A percentile compares a stretch with the other conserved stretches of the same genome.
Evolutionary conservation across 164 flowering plant species (phyloP).

Genomic region (Macadamia tetraphylla): DNA sequence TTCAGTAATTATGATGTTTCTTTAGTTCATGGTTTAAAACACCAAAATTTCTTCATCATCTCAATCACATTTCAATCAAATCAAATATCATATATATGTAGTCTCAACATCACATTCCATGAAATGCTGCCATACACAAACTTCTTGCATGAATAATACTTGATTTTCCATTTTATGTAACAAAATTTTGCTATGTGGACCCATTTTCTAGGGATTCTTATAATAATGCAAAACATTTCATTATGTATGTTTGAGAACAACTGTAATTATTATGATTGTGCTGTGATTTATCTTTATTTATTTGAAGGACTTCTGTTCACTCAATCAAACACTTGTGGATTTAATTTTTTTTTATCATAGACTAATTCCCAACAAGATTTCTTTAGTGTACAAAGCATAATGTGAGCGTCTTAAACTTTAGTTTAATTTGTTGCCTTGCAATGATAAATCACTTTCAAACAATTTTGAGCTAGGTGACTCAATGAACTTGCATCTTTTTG

Average conservation of each 20-base stretch:
- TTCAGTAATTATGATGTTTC: background rate
- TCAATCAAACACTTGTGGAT: background rate
- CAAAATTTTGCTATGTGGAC: background rate
- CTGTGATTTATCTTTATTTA: background rate
- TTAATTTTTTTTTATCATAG: background rate
- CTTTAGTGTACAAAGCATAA: background rate
- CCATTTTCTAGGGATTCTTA: background rate
- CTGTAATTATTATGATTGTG: background rate
- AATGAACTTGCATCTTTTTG: background rate
- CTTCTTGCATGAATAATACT: background rate
- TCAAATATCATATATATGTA: background rate
- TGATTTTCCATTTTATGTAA: background rate
- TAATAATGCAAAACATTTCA: background rate
- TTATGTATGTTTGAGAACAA: background rate
- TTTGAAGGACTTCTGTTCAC: background rate
- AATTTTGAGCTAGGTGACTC: background rate
- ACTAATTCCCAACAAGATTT: background rate
- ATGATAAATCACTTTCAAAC: background rate
- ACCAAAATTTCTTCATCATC: background rate
- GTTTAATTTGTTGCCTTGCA: slow-evolving; percentile 2
- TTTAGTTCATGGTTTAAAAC: too few species aligned
- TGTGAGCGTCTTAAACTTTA: background rate
- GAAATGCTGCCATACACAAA: slow-evolving; percentile 9
- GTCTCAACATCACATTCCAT: background rate
- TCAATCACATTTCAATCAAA: slow-evolving; percentile 4